phyloP scores from a whole-genome alignment of 768 basidiomycete genomes.

The Podaxis pistillaris region DNA sequence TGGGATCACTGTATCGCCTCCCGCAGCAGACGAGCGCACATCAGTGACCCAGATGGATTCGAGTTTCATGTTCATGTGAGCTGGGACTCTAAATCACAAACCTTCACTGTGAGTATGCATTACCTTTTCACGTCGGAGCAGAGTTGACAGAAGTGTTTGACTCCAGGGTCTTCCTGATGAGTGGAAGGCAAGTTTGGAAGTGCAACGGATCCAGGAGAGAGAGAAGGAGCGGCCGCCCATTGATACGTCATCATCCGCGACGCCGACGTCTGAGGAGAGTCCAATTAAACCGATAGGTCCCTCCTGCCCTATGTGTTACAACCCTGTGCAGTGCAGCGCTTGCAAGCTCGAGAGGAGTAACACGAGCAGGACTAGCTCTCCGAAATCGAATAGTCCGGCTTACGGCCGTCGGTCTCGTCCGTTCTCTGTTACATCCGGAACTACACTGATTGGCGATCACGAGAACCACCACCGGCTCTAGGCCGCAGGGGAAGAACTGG shows the following conservation, averaged over 20 bases:
- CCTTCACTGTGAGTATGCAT: constrained; percentile 8
- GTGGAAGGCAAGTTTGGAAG: constrained; percentile 13
- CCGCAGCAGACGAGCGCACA: constrained; percentile 8
- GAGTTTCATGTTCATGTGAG: constrained; percentile 15
- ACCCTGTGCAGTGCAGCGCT: constrained; percentile 9
- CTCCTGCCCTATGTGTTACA: constrained; percentile 8
- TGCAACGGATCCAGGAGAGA: neutral
- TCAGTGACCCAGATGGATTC: constrained; percentile 9
- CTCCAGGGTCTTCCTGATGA: constrained; percentile 13
- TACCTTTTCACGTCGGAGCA: neutral
- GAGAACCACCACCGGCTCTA: constrained; percentile 5
- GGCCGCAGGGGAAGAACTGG: too few relatives aligned
- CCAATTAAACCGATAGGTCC: constrained; percentile 9
- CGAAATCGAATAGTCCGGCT: neutral
- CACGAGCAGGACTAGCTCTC: neutral
- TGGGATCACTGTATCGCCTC: constrained; percentile 9
- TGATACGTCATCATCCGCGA: neutral
- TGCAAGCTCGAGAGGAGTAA: constrained; percentile 13
- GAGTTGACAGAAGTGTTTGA: neutral
- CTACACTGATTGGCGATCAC: constrained; percentile 14
- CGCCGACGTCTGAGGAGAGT: neutral
- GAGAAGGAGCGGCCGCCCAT: neutral
- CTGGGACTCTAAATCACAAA: constrained; percentile 10
- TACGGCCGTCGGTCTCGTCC: constrained; percentile 1
- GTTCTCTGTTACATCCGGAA: constrained; percentile 11